Base-by-base conservation (phyloP, 2,329 filamentous ascomycete genomes). In the Talaromyces sp. region DNA sequence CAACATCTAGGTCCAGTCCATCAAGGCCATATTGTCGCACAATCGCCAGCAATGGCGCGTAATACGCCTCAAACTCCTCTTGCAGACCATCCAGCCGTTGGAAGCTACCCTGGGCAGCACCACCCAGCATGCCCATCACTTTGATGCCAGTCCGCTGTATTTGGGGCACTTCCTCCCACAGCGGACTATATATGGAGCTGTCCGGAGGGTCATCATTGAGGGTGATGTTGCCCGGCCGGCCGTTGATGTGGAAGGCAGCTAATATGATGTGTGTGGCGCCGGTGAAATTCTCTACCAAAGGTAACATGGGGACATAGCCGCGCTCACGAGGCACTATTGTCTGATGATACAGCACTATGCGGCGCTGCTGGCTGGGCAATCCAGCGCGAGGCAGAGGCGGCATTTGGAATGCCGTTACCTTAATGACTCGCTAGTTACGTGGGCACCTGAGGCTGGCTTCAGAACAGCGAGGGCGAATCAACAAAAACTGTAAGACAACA, bases 111-210 rank as follows among this genome's bases (percentile, higher is more conserved):
- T 85, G 84, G 0, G 92, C 92, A 2, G 93, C 92, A 16, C 93
- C 93, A 45, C 93, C 93, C 1, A 97, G 82, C 91, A 97, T 95
- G 63, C 87, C 91, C 74, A 96, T 83, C 13, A 97, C 87, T 71
- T 90, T 92, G 68, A 97, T 83, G 48, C 92, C 92, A 7, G 84
- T 83, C 1, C 84, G 85, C 75, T 95, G 90, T 6, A 97, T 80
- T 68, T 88, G 81, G 8, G 84, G 83, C 9, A 92, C 85, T 76
- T 97, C 93, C 24, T 84, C 84, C 92, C 93, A 97, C 41, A 97
- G 82, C 1, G 87, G 86, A 37, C 85, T 81, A 77, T 90, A 94
- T 68, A 87, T 84, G 4, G 85, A 76, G 70, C 91, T 79, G n/a
- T 85, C 79, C 0, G 91, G 91, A 0, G 83, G 82, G 73, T 92